These are phyloP conservation scores for Chlorella sp. DNA, from an alignment of 139 green algal genomes.

Conservation along the genomic window DNA sequence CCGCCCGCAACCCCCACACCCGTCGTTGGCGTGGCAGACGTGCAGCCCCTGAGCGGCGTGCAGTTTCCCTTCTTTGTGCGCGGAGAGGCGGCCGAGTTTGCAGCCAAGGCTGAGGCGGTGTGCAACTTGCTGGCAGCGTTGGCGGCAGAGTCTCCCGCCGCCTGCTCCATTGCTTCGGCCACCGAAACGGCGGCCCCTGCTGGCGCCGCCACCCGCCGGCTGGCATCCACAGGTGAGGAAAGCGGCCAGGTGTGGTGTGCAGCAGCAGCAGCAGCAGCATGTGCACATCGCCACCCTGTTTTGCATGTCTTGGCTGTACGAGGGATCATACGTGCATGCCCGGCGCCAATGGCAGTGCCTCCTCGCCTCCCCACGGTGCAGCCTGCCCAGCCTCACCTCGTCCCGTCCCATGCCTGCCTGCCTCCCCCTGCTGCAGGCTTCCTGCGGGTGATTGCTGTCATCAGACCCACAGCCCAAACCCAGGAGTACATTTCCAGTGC, in stretches of 20 bases:
- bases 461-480: background rate
- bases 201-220: background rate
- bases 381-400: background rate
- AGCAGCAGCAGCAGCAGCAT: background rate
- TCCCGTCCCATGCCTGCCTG: background rate
- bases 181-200: background rate
- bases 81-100: background rate
- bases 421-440: background rate
- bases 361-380: background rate
- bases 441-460: background rate
- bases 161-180: background rate
- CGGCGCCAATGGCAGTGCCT: background rate
- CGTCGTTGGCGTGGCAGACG: background rate
- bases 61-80: background rate
- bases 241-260: background rate
- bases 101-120: background rate
- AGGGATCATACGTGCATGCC: background rate
- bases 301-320: background rate
- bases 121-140: background rate
- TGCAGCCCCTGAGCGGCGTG: slow-evolving; percentile 3
- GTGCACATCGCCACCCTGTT: background rate
- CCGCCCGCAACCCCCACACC: background rate
- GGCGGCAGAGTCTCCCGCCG: background rate
- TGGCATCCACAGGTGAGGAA: background rate
- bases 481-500: background rate